Percentiles rank a stretch among this genome's conserved stretches.
These are phyloP conservation scores for Alternaria sp. DNA, from an alignment of 2,329 filamentous ascomycete genomes.

Conservation along the genomic window DNA sequence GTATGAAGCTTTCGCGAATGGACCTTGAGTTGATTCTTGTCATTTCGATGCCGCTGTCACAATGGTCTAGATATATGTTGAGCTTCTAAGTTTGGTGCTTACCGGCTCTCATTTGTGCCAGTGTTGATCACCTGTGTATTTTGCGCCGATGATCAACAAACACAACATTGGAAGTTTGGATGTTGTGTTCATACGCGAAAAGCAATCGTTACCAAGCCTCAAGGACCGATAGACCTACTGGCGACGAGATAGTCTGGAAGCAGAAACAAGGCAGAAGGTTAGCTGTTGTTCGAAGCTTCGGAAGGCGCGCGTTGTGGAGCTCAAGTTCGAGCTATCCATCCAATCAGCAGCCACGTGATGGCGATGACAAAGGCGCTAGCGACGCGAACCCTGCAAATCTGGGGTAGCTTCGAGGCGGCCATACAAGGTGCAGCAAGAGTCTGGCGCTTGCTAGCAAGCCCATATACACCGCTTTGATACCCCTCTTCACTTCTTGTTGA, in stretches of 20 bases:
- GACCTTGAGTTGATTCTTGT: no score
- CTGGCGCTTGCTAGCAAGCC: background rate
- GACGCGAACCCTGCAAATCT: constrained; percentile 17
- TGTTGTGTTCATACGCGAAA: no score
- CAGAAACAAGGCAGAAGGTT: background rate
- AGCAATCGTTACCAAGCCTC: no score
- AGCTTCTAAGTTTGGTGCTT: background rate
- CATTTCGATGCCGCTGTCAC: no score
- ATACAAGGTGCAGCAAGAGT: constrained; percentile 2
- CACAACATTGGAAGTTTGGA: no score
- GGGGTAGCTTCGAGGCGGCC: constrained; percentile 22
- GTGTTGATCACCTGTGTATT: no score
- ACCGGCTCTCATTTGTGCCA: no score
- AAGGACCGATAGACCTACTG: no score
- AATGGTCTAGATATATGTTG: background rate
- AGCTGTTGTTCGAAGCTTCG: background rate
- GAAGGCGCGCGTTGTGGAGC: background rate
- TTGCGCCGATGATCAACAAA: no score
- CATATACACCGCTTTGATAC: constrained; percentile 2
- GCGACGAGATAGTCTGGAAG: no score
- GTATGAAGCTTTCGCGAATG: no score
- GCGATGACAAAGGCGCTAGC: constrained; percentile 20
- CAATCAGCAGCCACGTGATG: constrained; percentile 14
- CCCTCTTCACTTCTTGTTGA: background rate
- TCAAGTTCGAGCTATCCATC: background rate